Conservation (phyloP, 352 stramenopile genomes). For the Phytophthora tubulina region DNA sequence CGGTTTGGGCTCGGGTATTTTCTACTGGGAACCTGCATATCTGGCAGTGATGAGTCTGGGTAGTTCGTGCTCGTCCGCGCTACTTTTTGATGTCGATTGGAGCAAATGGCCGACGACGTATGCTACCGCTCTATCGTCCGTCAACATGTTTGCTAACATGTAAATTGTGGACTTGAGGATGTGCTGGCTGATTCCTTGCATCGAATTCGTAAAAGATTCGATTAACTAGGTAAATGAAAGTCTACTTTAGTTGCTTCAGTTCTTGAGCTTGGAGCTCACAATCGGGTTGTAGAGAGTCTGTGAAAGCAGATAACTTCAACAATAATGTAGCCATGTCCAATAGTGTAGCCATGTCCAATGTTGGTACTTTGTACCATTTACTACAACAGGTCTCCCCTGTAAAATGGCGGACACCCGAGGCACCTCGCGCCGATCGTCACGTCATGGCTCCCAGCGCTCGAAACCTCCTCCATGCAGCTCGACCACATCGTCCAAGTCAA, state of each 20-base stretch:
- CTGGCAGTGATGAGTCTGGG: conserved; percentile 35
- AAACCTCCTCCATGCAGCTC: conserved; percentile 6
- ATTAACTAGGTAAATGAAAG: no score
- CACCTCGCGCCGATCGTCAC: conserved; percentile 11
- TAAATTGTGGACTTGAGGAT: not conserved
- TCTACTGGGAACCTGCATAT: conserved; percentile 49
- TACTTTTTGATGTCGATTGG: conserved; percentile 47
- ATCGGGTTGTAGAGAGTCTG: no score
- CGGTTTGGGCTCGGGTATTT: conserved; percentile 37
- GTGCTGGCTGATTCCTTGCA: no score
- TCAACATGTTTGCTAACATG: conserved; percentile 34
- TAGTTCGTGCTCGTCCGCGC: conserved; percentile 43
- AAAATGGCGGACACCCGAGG: conserved; percentile 23
- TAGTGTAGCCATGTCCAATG: no score
- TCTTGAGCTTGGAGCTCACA: no score
- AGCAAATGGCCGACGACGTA: conserved; percentile 32
- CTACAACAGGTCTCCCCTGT: conserved; percentile 9
- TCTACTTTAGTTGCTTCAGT: no score
- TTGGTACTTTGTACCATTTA: conserved; percentile 13
- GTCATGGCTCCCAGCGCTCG: conserved; percentile 6
- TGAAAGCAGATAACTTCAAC: no score
- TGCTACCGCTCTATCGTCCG: conserved; percentile 38
- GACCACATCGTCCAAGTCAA: not conserved
- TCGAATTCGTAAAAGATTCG: no score
- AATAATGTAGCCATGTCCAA: no score